Conservation (phyloP, 2,329 filamentous ascomycete genomes). For the Parafenestella ontariensis region DNA sequence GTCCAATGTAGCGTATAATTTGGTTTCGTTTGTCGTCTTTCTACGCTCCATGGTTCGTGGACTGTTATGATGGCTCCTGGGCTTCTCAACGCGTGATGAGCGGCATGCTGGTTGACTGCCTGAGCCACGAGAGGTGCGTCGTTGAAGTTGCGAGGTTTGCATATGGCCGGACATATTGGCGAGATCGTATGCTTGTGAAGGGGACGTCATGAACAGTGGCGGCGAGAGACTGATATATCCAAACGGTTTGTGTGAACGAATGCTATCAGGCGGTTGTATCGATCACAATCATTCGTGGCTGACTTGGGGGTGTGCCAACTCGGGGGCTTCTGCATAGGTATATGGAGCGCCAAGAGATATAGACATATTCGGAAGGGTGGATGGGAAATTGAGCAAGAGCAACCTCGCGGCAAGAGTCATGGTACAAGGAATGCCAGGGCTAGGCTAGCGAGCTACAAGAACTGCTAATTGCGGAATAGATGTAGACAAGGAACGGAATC, state of each 20-base stretch:
- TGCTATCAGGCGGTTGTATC: conserved; percentile 20
- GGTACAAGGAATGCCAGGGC: conserved; percentile 38
- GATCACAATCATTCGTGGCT: conserved; percentile 28
- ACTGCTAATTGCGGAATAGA: conserved; percentile 40
- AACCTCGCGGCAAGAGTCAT: conserved; percentile 44
- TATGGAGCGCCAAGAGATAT: conserved; percentile 48
- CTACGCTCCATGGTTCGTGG: conserved; percentile 46
- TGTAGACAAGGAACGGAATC: conserved; percentile 44
- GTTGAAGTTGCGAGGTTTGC: conserved; percentile 35
- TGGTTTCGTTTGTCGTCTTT: conserved; percentile 47
- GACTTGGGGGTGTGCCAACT: conserved; percentile 20
- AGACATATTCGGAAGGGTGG: conserved; percentile 44
- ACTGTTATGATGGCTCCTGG: conserved; percentile 49
- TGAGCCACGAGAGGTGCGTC: conserved; percentile 44
- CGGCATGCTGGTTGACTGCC: conserved; percentile 33
- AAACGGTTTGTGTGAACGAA: conserved; percentile 10
- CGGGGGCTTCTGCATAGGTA: conserved; percentile 44
- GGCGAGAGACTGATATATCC: conserved; percentile 8
- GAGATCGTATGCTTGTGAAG: conserved; percentile 20
- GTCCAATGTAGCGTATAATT: conserved; percentile 49
- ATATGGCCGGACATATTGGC: conserved; percentile 37
- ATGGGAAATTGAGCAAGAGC: conserved; percentile 38
- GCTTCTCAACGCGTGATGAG: conserved; percentile 49
- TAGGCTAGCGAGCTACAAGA: conserved; percentile 38
- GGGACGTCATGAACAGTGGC: conserved; percentile 13